Percentiles rank a stretch among this genome's conserved stretches.
Evolutionary conservation across 2,329 filamentous ascomycete genomes (phyloP).

Genomic region (Botrytis galanthina): DNA sequence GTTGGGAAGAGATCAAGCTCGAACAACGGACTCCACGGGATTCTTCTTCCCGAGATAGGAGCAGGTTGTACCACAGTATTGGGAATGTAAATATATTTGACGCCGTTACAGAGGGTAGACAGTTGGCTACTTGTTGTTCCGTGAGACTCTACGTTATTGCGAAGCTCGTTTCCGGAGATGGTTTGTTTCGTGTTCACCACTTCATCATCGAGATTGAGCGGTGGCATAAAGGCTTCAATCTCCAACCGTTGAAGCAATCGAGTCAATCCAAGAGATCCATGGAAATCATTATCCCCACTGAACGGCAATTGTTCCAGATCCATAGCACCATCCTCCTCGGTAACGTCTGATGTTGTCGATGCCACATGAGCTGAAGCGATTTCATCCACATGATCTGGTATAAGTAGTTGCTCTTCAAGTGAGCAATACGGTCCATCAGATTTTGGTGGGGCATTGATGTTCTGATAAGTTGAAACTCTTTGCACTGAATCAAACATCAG

Average conservation of each 20-base stretch:
- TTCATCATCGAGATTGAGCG: not conserved
- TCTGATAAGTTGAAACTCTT: too few species aligned
- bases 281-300: not conserved
- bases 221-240: not conserved
- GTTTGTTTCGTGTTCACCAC: not conserved
- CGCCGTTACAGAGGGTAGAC: not conserved
- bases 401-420: not conserved
- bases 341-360: too few species aligned
- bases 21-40: not conserved
- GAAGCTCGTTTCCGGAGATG: not conserved
- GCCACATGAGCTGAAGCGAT: not conserved
- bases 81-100: not conserved
- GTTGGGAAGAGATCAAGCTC: slow-evolving; percentile 2
- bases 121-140: not conserved
- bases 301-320: not conserved
- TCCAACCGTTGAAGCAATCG: not conserved
- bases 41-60: not conserved
- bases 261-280: slow-evolving; percentile 4
- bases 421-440: not conserved
- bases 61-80: not conserved
- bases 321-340: not conserved
- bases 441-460: not conserved
- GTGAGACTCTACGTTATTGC: not conserved
- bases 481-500: not conserved
- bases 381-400: not conserved